Base-by-base conservation (phyloP, 345 rosid genomes). In the Eucalyptus sp. region DNA sequence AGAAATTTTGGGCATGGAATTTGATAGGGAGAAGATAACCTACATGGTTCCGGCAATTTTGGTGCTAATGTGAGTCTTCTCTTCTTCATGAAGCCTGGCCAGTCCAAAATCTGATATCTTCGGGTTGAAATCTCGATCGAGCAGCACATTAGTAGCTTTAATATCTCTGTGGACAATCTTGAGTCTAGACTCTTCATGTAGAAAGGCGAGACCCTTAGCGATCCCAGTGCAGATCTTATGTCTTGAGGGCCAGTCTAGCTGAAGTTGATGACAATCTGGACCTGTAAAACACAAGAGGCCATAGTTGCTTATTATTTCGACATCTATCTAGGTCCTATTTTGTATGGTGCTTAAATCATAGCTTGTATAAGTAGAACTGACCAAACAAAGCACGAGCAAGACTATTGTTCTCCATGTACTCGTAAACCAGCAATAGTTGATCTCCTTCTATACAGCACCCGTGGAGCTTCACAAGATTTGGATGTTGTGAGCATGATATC, bases 71-170 rank as follows among this genome's bases (percentile, higher is more conserved):
- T 94, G 97, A 43, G 91, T 91, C 62, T 94, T 91, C 27, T 93
- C 96, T 50, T 88, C 94, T 33, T 91, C 93, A 7, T 92, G 52
- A 48, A 94, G 94, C 89, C 92, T 93, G 87, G 97, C 96, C 89
- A 95, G 86, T 14, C 97, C 97, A 87, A 95, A 95, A 64, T 95
- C 97, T 1, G 96, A 95, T 88, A 95, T 95, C 87, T 93, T 95
- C 7, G 96, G 93, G 87, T 93, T 94, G 5, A 94, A 91, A 83
- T 93, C 92, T 5, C 50, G 68, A 54, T 95, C 95, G 29, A 95
- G 94, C 41, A 94, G 93, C 50, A 95, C 93, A 86, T 95, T 95
- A 8, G 94, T 91, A 56, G 91, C 92, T 91, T 95, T 95, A 86
- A 95, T 95, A 90, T 94, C 97, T 83, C 97, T 91, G 54, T 95